phyloP scores from a whole-genome alignment of 2,329 filamentous ascomycete genomes.

The Teratosphaeria gauchensis region DNA sequence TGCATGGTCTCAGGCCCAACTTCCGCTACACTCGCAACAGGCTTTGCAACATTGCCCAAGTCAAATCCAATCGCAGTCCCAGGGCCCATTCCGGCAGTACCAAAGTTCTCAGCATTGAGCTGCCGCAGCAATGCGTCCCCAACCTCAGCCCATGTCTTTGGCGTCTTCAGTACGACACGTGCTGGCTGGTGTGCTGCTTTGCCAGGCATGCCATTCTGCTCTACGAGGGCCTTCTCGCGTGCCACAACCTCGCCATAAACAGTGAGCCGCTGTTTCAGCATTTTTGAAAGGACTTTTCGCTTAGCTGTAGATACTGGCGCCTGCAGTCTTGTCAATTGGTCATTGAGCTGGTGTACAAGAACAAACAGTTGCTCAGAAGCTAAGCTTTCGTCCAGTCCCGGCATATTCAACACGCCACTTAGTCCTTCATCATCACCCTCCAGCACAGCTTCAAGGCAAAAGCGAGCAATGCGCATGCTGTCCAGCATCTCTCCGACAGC shows the following conservation, averaged over 20 bases:
- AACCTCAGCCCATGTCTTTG: constrained; percentile 23
- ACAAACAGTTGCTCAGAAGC: constrained; percentile 42
- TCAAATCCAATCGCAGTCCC: constrained; percentile 21
- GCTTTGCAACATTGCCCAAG: constrained; percentile 1
- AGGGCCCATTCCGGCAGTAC: constrained; percentile 9
- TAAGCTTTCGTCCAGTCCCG: constrained; percentile 48
- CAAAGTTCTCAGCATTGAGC: constrained; percentile 18
- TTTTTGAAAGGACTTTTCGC: constrained; percentile 40
- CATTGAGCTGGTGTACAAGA: constrained; percentile 42
- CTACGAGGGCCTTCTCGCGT: constrained; percentile 6
- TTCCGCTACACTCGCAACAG: background rate
- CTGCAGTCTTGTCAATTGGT: constrained; percentile 46
- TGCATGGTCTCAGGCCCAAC: background rate
- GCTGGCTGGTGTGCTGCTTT: constrained; percentile 5
- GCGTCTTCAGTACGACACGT: constrained; percentile 15
- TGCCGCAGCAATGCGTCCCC: constrained; percentile 23
- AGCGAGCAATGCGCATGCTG: constrained; percentile 50
- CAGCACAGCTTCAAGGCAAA: constrained; percentile 54
- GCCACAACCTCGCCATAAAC: constrained; percentile 38
- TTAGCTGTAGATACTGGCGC: constrained; percentile 41
- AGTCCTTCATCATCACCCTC: constrained; percentile 51
- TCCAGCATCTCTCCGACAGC: constrained; percentile 48
- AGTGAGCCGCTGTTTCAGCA: constrained; percentile 46
- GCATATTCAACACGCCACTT: constrained; percentile 44
- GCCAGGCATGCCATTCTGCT: background rate